Evolutionary conservation across 495 filamentous ascomycete genomes (phyloP).

Genomic region (Neurospora sp.): DNA sequence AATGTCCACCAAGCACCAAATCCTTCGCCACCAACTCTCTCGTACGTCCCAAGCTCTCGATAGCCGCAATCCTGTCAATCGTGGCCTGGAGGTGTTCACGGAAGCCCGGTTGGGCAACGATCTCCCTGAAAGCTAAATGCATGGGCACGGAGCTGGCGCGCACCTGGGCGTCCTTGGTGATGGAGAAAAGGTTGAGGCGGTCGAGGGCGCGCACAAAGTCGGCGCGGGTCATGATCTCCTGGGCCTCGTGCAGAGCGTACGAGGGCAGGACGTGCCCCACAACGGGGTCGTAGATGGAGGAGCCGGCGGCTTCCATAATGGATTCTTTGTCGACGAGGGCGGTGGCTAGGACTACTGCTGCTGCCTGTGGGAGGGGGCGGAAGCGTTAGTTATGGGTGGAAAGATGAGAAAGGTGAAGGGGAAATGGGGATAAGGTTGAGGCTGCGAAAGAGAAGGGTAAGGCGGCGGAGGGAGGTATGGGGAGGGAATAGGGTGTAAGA

Average conservation of each 20-base stretch:
- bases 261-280: conserved; percentile 70
- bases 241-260: conserved; percentile 72
- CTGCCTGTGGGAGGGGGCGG: conserved; percentile 40
- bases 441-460: no score
- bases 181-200: conserved; percentile 90
- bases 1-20: conserved; percentile 62
- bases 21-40: conserved; percentile 85
- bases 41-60: conserved; percentile 87
- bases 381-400: not conserved
- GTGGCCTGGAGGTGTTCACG: conserved; percentile 74
- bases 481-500: no score
- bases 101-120: conserved; percentile 64
- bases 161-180: conserved; percentile 78
- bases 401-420: not conserved
- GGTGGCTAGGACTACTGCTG: conserved; percentile 87
- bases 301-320: conserved; percentile 38
- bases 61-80: conserved; percentile 71
- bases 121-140: conserved; percentile 80
- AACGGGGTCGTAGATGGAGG: conserved; percentile 46
- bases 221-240: conserved; percentile 84
- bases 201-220: conserved; percentile 93
- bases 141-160: conserved; percentile 93
- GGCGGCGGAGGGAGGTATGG: not conserved
- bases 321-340: conserved; percentile 74
- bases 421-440: not conserved